Base-by-base conservation (phyloP, 2,329 filamentous ascomycete genomes). In the Trichoderma guizhouense region DNA sequence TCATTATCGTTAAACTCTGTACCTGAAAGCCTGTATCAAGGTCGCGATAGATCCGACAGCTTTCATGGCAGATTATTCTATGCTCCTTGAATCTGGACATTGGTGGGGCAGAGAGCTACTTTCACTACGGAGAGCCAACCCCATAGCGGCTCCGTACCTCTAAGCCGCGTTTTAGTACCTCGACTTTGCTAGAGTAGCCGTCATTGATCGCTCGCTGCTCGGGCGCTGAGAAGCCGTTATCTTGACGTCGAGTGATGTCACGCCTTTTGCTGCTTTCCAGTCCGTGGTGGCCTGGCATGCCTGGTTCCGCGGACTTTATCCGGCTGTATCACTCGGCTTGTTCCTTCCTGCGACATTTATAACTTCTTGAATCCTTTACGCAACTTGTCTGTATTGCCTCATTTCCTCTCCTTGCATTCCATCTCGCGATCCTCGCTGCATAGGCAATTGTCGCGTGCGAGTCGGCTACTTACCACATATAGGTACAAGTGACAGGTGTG, bases 171-270 rank as follows among this genome's bases (percentile, higher is more conserved):
- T 26, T 28, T 36, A 14, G 64, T 67, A 67, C 64, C 28, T 18
- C 62, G 28, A 65, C 62, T 34, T 65, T 53, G 51, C 51, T 67
- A 34, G 51, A 26, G 34, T 2, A 4, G 39, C 28, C 30, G 18
- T 24, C 26, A 32, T 14, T 36, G 30, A 61, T 34, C n/a, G 26
- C 63, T 53, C 15, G 61, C 61, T 47, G 30, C 39, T 51, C 39
- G 39, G 39, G 39, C 36, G 24, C 47, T 53, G 43, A 51, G 43
- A 21, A 21, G 18, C 43, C 43, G 61, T 18, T 30, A 65, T 62
- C 58, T 43, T 71, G 69, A 71, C 61, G 69, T 65, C 9, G 26
- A 60, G 47, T 71, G 69, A 71, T 71, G 69, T 71, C 69, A 71
- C 69, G 32, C 32, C 21, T 30, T 68, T 60, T 43, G 34, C 34